Evolutionary conservation across 2,329 filamentous ascomycete genomes (phyloP).

Genomic region (Cryphonectria radicalis): DNA sequence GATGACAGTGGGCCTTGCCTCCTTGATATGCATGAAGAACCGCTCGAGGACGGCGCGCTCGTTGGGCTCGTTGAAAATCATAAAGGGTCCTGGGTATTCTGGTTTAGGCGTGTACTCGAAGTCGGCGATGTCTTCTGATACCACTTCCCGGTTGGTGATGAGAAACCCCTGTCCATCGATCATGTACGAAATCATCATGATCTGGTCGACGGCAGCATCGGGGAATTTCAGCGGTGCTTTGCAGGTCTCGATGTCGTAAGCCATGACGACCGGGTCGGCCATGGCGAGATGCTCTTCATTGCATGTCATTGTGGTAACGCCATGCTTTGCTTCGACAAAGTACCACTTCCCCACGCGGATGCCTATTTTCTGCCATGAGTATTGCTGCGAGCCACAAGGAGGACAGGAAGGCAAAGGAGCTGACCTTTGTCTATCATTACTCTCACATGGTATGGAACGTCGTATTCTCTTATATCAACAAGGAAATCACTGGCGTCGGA

Average conservation of each 20-base stretch:
- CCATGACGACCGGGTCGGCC: constrained; percentile 96
- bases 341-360: constrained; percentile 98
- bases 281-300: constrained; percentile 87
- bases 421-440: constrained; percentile 82
- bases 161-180: constrained; percentile 97
- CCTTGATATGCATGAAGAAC: constrained; percentile 95
- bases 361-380: constrained; percentile 59
- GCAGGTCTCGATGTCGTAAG: constrained; percentile 98
- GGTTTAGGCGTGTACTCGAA: constrained; percentile 98
- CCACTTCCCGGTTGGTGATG: constrained; percentile 96
- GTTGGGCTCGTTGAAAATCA: constrained; percentile 97
- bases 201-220: constrained; percentile 89
- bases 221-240: constrained; percentile 97
- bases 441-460: constrained; percentile 98
- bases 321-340: constrained; percentile 91
- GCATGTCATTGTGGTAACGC: constrained; percentile 78
- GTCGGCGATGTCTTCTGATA: constrained; percentile 95
- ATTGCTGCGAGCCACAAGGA: background rate
- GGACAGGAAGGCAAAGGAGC: background rate
- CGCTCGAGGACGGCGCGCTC: constrained; percentile 86
- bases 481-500: constrained; percentile 95
- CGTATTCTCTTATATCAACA: constrained; percentile 98
- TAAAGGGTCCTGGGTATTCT: constrained; percentile 92
- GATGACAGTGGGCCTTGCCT: constrained; percentile 92
- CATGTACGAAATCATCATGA: constrained; percentile 99